phyloP scores from a whole-genome alignment of 495 filamentous ascomycete genomes.

The Penicillium macrosclerotiorum region DNA sequence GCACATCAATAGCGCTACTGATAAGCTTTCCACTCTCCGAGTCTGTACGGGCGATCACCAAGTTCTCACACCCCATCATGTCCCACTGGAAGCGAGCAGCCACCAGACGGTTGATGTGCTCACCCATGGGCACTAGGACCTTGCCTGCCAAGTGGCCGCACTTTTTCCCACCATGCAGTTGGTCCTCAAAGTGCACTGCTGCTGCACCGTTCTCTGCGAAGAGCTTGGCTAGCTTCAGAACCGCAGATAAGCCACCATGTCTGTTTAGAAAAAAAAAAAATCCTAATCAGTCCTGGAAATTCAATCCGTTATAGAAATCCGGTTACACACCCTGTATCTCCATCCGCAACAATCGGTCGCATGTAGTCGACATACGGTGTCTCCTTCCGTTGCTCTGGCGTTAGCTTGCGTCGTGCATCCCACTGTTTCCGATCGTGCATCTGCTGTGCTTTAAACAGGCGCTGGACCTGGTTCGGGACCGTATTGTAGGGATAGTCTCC shows the following conservation, averaged over 20 bases:
- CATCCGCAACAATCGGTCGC: slow-evolving; percentile 94
- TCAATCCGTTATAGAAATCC: neutral
- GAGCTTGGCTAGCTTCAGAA: slow-evolving; percentile 94
- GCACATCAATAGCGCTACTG: slow-evolving; percentile 83
- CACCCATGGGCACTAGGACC: slow-evolving; percentile 87
- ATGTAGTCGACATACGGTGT: slow-evolving; percentile 89
- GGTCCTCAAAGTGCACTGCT: slow-evolving; percentile 96
- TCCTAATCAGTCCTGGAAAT: slow-evolving; percentile 1
- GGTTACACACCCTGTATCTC: slow-evolving; percentile 79
- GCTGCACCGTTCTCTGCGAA: slow-evolving; percentile 98
- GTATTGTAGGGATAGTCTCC: slow-evolving; percentile 99
- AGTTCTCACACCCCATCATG: slow-evolving; percentile 90
- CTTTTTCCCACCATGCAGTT: slow-evolving; percentile 97
- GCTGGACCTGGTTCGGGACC: slow-evolving; percentile 95
- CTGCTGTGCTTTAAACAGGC: slow-evolving; percentile 92
- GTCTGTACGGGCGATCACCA: slow-evolving; percentile 92
- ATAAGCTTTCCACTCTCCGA: slow-evolving; percentile 90
- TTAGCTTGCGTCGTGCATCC: slow-evolving; percentile 78
- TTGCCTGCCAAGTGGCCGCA: slow-evolving; percentile 97
- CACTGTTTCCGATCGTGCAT: slow-evolving; percentile 96
- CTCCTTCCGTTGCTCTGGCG: slow-evolving; percentile 61
- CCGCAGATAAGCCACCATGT: slow-evolving; percentile 84
- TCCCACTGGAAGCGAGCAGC: slow-evolving; percentile 98
- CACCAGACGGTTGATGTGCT: slow-evolving; percentile 92
- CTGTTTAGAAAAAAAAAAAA: slow-evolving; percentile 21